A percentile compares a stretch with the other conserved stretches of the same genome.
Conservation (phyloP, 192 early-diverging fungal genomes). For the Rhizophagus sp. region DNA sequence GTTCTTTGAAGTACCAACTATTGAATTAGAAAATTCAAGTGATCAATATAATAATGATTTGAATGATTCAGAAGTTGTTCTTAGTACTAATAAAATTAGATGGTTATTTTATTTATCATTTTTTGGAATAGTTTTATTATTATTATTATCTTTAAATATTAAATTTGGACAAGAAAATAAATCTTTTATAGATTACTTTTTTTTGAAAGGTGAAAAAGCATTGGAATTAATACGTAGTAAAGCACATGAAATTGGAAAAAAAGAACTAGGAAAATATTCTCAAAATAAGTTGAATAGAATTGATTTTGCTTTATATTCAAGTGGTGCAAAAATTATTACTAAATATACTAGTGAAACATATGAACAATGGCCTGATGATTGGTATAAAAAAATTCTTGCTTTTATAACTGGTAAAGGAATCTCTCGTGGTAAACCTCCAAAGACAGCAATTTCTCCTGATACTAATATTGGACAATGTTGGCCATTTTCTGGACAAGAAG, state of each 20-base stretch:
- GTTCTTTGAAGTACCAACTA: too few relatives aligned
- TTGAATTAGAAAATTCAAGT: too few relatives aligned
- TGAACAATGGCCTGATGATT: neutral
- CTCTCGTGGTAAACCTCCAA: neutral
- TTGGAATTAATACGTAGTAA: neutral
- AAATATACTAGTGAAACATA: conserved; percentile 52
- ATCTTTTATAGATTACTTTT: too few relatives aligned
- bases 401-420: neutral
- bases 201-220: neutral
- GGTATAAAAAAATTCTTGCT: neutral
- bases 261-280: conserved; percentile 58
- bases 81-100: too few relatives aligned
- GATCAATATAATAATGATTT: too few relatives aligned
- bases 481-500: conserved; percentile 63
- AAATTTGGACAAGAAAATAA: too few relatives aligned
- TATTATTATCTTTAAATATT: too few relatives aligned
- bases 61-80: too few relatives aligned
- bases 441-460: conserved; percentile 37
- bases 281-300: conserved; percentile 54
- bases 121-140: too few relatives aligned
- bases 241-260: conserved; percentile 45
- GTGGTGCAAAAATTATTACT: conserved; percentile 65
- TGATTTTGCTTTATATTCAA: conserved; percentile 69
- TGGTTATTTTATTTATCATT: too few relatives aligned
- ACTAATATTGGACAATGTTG: conserved; percentile 72